Base-by-base conservation (phyloP, 306 rosid species). In the Carpinus fangiana region DNA sequence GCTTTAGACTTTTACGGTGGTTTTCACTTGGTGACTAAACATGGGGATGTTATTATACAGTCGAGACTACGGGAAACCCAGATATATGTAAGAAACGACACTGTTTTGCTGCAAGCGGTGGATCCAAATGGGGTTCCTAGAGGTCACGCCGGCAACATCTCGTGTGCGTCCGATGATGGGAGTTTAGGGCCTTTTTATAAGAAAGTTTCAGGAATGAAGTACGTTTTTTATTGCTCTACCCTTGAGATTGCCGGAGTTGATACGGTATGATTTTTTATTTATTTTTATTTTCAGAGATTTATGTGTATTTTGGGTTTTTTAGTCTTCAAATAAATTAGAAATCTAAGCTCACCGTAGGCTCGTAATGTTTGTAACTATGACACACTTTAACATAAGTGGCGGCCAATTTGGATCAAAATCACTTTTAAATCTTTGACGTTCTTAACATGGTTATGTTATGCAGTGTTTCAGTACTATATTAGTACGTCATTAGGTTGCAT, bases 1-100 rank as follows among this genome's bases (percentile, higher is more conserved):
- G 73, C 66, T 17, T n/a, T 78, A 13, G 75, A 84, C 12, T 60
- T 84, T 41, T 50, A 55, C 21, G 78, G 46, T 18, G 59, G 73
- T 53, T 81, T 75, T 43, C 75, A 78, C 67, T 36, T 81, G 38
- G 85, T 76, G 10, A 62, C 82, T 12, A 10, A 14, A 20, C 61
- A 84, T 75, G 83, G 79, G 9, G 3, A 28, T 28, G 70, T 78
- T 13, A 13, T 84, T 76, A 69, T 54, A 13, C 75, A 48, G 23
- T n/a, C 76, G 41, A 75, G n/a, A 20, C 53, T 70, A 28, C 79
- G 73, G 14, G 12, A 77, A 14, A 56, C 78, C 20, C 48, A 8
- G n/a, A 46, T 83, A 16, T 1, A 34, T 11, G 51, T 73, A 23
- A 59, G 17, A 50, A n/a, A 55, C 36, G 46, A 69, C 34, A 65